Base-by-base conservation (phyloP, 768 basidiomycete species). In the Xerocomus brunneocitrinus region DNA sequence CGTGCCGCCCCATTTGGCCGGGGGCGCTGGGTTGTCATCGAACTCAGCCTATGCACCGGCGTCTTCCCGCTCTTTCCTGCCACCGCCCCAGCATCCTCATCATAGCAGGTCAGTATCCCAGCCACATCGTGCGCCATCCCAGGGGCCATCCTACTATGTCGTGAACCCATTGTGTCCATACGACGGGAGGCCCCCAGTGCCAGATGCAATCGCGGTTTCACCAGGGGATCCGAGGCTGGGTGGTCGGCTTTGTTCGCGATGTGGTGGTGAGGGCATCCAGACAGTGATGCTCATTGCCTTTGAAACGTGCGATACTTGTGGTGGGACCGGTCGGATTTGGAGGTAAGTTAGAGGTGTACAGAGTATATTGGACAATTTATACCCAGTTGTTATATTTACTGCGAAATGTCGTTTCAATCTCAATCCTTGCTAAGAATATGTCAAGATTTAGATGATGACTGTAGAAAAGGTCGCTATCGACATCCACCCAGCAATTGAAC, bases 141-240 rank as follows among this genome's bases (percentile, higher is more conserved):
- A 42, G 7, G 62, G 58, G 13, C 24, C 46, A 1, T 60, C 69
- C 4, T 67, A 60, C 40, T 69, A 63, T 12, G 67, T 69, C n/a
- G 3, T 28, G n/a, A 59, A 62, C 31, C 70, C 68, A 8, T 16
- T 58, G 27, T 51, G 53, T 25, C 48, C 57, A 5, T 53, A 55
- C 47, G 53, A 53, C 3, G n/a, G 41, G 6, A 53, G 54, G 14
- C 47, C 55, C 6, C 73, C 75, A 1, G 73, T 73, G 16, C 76
- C 75, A 0, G 67, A 76, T 16, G 67, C 80, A 13, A 57, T 77
- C 1, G 73, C 84, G 3, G 63, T 85, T 49, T 55, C 55, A 0
- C 79, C 89, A 0, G 89, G 89, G 3, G 89, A 91, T 65, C 74
- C 84, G 22, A 67, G 88, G 44, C 69, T 91, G 8, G 89, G 89